Base-by-base conservation (phyloP, 768 basidiomycete genomes). In the Lactifluus hygrophoroides region DNA sequence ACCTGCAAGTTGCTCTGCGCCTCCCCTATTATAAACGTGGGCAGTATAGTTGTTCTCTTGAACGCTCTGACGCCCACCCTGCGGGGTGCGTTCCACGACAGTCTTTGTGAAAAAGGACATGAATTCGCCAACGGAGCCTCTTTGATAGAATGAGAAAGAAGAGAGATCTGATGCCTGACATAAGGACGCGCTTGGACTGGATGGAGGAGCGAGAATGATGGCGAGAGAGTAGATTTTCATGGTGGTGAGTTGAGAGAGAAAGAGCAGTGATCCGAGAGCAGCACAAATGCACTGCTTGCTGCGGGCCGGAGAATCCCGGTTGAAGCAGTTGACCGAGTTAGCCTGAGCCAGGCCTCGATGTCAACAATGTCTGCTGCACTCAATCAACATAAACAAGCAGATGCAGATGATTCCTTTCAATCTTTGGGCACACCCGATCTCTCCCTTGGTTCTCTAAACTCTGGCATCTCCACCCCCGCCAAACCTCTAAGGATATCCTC, bases 71-170 rank as follows among this genome's bases (percentile, higher is more conserved):
- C 96, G 81, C 72, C 94, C 90, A 17, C 92, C 93, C 60, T 84
- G 83, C 6, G 79, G 76, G 16, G 94, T 98, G 45, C 94, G 79
- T 66, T 94, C 91, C 38, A 84, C 85, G 32, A 97, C 92, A 2
- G 94, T 97, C 79, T 85, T 92, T 46, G 88, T 83, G 71, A 96
- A 88, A 80, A 98, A 98, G 25, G 82, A 79, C 83, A 98, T 81
- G 73, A 98, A 97, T 74, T 98, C 95, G 51, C 77, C 82, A 51
- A 95, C 84, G 17, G 88, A 84, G 47, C 90, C 86, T 61, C 81
- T 78, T 74, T 96, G 93, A 73, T 94, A 96, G 77, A 97, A 98
- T 30, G 88, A 87, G 76, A 94, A 97, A 11, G 86, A 86, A 27
- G 87, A 89, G 14, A 97, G 80, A 69, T 98, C 95, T 44, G 78